A percentile compares a stretch with the other conserved stretches of the same genome.
Evolutionary conservation across 495 filamentous ascomycete genomes (phyloP).

Genomic region (Cairneyella variabilis): DNA sequence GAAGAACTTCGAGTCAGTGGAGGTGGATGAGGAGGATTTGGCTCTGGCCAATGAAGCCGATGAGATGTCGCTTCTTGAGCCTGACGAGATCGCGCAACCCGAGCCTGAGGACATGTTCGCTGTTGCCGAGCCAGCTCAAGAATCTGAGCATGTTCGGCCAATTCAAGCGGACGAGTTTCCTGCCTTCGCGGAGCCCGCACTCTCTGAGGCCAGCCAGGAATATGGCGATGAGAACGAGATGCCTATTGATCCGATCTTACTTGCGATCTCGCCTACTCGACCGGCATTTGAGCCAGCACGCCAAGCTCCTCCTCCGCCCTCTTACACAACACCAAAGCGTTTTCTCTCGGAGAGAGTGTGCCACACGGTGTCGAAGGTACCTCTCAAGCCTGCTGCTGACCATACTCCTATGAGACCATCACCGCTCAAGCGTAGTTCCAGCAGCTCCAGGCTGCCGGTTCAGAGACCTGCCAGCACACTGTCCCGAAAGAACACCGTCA

Average conservation of each 20-base stretch:
- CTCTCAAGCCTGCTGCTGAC: conserved; percentile 64
- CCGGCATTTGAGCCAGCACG: too few relatives aligned
- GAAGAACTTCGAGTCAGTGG: conserved; percentile 21
- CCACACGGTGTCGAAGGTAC: conserved; percentile 74
- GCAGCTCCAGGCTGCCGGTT: conserved; percentile 45
- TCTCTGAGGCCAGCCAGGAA: conserved; percentile 57
- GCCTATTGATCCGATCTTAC: conserved; percentile 47
- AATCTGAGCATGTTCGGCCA: not conserved
- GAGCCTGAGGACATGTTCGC: not conserved
- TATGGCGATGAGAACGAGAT: conserved; percentile 60
- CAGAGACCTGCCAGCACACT: conserved; percentile 27
- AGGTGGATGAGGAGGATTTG: conserved; percentile 39
- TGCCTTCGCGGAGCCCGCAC: conserved; percentile 17
- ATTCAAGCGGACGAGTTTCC: not conserved
- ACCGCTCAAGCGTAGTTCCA: conserved; percentile 31
- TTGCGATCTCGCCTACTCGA: too few relatives aligned
- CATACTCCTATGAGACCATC: conserved; percentile 31
- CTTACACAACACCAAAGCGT: conserved; percentile 22
- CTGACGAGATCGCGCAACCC: conserved; percentile 26
- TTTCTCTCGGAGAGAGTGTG: conserved; percentile 37
- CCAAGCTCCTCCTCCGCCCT: not conserved
- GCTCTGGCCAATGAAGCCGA: conserved; percentile 46
- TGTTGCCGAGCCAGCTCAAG: not conserved
- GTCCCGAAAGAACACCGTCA: conserved; percentile 38
- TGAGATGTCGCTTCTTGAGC: conserved; percentile 47